Percentiles rank a stretch among this genome's conserved stretches.
Conservation (phyloP, 345 rosid species). For the Pistacia atlantica region DNA sequence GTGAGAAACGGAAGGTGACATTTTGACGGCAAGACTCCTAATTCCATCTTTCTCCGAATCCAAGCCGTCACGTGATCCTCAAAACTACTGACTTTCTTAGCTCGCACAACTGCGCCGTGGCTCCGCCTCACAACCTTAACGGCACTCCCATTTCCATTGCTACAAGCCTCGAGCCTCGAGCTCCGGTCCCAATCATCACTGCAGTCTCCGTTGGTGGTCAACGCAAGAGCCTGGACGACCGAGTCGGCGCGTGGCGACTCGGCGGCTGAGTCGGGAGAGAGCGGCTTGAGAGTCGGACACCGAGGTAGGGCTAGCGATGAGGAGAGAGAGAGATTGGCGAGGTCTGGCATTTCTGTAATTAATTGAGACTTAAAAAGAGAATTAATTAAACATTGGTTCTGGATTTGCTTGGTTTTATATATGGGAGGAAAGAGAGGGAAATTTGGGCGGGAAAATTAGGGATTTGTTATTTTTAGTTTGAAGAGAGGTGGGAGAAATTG, state of each 20-base stretch:
- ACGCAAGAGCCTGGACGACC: conserved; percentile 30
- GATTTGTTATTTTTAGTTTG: background rate
- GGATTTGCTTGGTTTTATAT: background rate
- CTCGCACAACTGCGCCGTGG: conserved; percentile 18
- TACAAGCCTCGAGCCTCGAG: background rate
- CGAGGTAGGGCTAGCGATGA: conserved; percentile 42
- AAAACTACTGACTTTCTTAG: conserved; percentile 33
- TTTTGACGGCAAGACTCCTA: conserved; percentile 42
- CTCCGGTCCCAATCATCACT: background rate
- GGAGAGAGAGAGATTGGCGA: conserved; percentile 47
- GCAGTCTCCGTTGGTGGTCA: conserved; percentile 1
- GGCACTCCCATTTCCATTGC: conserved; percentile 11
- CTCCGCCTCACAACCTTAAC: conserved; percentile 30
- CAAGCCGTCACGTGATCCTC: conserved; percentile 51
- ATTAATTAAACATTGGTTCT: background rate
- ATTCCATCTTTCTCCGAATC: conserved; percentile 53
- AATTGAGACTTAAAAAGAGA: background rate
- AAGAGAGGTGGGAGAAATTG: background rate
- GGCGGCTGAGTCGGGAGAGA: conserved; percentile 23
- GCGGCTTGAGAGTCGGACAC: conserved; percentile 29
- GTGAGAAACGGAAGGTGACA: conserved; percentile 75
- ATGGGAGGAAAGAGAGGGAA: conserved; percentile 16
- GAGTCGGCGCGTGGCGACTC: conserved; percentile 11
- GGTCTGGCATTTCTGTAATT: conserved; percentile 55
- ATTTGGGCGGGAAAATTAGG: conserved; percentile 37